Conservation (phyloP, 345 rosid genomes). For the Bruguiera parviflora region DNA sequence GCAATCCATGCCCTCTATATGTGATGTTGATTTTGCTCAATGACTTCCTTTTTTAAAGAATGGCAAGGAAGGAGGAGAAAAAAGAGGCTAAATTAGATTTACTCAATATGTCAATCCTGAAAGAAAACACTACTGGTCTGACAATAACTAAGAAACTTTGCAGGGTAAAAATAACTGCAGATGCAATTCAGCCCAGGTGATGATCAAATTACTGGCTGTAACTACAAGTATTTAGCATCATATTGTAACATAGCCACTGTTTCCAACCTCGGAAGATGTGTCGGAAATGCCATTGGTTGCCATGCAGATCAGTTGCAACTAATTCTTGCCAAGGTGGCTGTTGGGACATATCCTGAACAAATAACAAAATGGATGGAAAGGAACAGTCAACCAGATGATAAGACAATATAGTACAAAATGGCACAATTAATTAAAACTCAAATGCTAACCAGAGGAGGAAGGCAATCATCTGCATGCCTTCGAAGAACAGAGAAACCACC, state of each 20-base stretch:
- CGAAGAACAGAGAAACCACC: slow-evolving; percentile 99
- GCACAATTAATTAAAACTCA: not conserved
- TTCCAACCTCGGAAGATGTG: slow-evolving; percentile 90
- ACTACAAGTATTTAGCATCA: not conserved
- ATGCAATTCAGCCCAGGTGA: not conserved
- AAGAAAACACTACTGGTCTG: no score
- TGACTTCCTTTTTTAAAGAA: no score
- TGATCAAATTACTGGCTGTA: not conserved
- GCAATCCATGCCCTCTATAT: no score
- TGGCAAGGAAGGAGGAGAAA: no score
- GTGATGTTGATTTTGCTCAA: no score
- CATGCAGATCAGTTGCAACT: slow-evolving; percentile 91
- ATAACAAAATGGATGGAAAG: not conserved
- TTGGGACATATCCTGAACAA: slow-evolving; percentile 88
- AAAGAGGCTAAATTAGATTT: no score
- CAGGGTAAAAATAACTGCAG: not conserved
- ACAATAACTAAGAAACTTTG: no score
- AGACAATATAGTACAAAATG: not conserved
- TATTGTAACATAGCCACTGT: slow-evolving; percentile 3
- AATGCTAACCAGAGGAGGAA: slow-evolving; percentile 82
- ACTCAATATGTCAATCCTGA: no score
- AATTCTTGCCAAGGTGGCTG: slow-evolving; percentile 99
- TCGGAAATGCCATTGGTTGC: slow-evolving; percentile 91
- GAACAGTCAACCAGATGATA: slow-evolving; percentile 6
- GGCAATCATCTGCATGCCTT: slow-evolving; percentile 98